Base-by-base conservation (phyloP, 2,329 filamentous ascomycete genomes). In the Aschersonia sp. region DNA sequence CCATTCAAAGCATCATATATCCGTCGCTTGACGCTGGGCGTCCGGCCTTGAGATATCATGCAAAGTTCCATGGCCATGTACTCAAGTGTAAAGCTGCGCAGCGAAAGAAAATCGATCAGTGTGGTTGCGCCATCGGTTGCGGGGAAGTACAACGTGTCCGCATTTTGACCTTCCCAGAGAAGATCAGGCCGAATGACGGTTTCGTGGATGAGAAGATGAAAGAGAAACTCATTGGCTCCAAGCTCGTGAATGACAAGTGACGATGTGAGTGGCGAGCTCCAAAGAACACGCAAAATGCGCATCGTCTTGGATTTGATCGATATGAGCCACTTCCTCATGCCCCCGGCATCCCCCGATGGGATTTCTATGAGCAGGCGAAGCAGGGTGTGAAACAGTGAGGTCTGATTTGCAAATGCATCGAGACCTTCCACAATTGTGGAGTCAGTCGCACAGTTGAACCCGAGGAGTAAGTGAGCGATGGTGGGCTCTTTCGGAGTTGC, bases 21-120 rank as follows among this genome's bases (percentile, higher is more conserved):
- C 6, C 80, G 73, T 48, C 80, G 70, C 60, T 86, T 85, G 46
- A 85, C 68, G 32, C 81, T 80, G 3, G 85, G 82, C 53, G 83
- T 79, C 45, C 80, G 76, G 50, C 79, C 75, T 52, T 83, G 81
- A 1, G 83, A 78, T 37, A 88, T 80, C 50, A 82, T 77, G 56
- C 87, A 86, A 39, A 98, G 75, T 61, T 97, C 90, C 51, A 85
- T 81, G 11, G 85, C 82, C 35, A 87, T 79, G 59, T 96, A 97
- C 57, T 94, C 86, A 52, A 94, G 77, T 40, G 87, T 76, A 56
- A 86, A 78, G 46, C 85, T 81, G 48, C 94, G 79, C 50, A 86
- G 75, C 10, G 78, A 73, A 43, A 98, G 71, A 60, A 94, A 94
- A 56, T 90, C 81, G 35, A 83, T 74, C 40, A 92, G 76, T 1